A percentile compares a stretch with the other conserved stretches of the same genome.
Evolutionary conservation across 1,284 basidiomycete genomes (phyloP).

Genomic region (Ganoderma resinaceum): DNA sequence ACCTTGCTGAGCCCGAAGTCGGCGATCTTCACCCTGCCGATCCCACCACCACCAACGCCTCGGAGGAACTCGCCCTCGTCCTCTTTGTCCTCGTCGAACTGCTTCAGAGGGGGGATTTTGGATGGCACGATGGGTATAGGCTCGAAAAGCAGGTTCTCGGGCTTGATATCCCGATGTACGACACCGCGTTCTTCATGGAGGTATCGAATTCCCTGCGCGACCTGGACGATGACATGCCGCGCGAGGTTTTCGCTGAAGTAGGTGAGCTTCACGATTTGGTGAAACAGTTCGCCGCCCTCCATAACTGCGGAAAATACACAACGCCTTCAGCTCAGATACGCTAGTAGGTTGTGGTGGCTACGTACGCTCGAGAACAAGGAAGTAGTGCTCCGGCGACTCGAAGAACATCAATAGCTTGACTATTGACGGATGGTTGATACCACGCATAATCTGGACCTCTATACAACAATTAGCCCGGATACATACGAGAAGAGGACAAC

Average conservation of each 20-base stretch:
- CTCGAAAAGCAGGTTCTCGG: conserved; percentile 97
- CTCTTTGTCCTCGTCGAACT: conserved; percentile 98
- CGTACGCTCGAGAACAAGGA: conserved; percentile 91
- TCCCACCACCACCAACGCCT: conserved; percentile 94
- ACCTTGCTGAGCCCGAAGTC: conserved; percentile 99
- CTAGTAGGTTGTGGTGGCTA: conserved; percentile 28
- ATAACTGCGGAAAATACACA: conserved; percentile 63
- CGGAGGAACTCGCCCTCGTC: conserved; percentile 97
- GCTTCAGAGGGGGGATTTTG: conserved; percentile 76
- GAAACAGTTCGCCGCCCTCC: conserved; percentile 98
- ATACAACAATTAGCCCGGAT: conserved; percentile 12
- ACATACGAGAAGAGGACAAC: conserved; percentile 8
- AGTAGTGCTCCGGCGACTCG: conserved; percentile 94
- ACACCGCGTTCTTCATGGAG: conserved; percentile 98
- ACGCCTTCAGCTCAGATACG: conserved; percentile 1
- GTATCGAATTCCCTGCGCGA: conserved; percentile 94
- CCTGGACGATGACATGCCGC: conserved; percentile 97
- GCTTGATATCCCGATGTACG: conserved; percentile 99
- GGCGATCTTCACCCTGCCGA: conserved; percentile 98
- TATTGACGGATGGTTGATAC: conserved; percentile 88
- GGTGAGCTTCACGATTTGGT: conserved; percentile 99
- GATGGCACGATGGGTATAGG: conserved; percentile 94
- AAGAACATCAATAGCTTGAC: conserved; percentile 91
- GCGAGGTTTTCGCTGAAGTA: conserved; percentile 97
- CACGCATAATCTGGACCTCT: conserved; percentile 99